Percentiles rank a stretch among this genome's conserved stretches.
Conservation (phyloP, 2,329 filamentous ascomycete species). For the Monosporascus sp. region DNA sequence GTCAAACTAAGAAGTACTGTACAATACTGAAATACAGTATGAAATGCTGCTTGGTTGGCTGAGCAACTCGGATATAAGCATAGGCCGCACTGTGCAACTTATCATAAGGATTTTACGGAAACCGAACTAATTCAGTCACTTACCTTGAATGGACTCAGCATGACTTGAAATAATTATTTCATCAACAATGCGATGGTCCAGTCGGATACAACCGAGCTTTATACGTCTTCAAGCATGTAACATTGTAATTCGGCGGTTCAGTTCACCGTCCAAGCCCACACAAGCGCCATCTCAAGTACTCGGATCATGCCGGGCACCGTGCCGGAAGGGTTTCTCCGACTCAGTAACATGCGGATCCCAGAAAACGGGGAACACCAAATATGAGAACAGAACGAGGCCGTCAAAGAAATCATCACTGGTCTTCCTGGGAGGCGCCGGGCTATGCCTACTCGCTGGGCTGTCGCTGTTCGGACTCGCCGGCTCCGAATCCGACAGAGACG, state of each 20-base stretch:
- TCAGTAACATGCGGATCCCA: background rate
- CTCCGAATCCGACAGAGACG: slow-evolving; percentile 3
- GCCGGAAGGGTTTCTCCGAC: background rate
- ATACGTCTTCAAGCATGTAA: background rate
- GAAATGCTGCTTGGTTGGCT: background rate
- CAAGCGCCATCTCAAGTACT: no score
- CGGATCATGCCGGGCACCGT: no score
- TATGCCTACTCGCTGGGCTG: background rate
- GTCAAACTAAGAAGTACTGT: no score
- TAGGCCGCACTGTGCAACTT: background rate
- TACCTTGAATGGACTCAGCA: no score
- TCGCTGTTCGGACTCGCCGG: background rate
- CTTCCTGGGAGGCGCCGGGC: slow-evolving; percentile 5
- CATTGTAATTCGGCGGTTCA: background rate
- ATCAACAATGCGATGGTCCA: background rate
- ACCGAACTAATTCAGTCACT: no score
- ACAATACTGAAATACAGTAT: background rate
- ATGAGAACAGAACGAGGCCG: no score
- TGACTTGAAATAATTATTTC: background rate
- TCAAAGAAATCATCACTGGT: background rate
- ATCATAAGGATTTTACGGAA: no score
- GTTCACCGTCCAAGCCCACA: no score
- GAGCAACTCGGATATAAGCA: background rate
- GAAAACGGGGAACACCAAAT: no score
- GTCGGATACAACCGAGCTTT: background rate